Evolutionary conservation across 2,329 filamentous ascomycete species (phyloP), one percentile per base, ranked within the genome.

Genomic region (Phaeosphaeria sp.): DNA sequence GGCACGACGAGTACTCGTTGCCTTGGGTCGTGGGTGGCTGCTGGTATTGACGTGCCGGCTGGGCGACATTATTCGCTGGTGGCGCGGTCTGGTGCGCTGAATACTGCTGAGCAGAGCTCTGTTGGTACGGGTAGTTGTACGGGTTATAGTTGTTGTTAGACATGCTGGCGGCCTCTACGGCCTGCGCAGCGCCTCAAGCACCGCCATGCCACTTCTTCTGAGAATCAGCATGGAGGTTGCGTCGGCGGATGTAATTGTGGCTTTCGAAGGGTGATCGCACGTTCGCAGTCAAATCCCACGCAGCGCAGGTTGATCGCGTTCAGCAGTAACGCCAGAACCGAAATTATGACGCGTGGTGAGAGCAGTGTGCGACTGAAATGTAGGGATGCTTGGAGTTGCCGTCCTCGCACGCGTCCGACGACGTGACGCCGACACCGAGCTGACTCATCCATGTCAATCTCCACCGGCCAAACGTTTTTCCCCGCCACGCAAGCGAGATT

Each of bases 91-190:
- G 67, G 40, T 73, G 68, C 15, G 62, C 56, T 0, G 70, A 55
- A 53, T 75, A 73, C 39, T 69, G 65, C 44, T 69, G 70, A 13
- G 69, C 60, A n/a, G 71, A 64, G 53, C 55, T 71, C 46, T 73
- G 73, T 40, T 71, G 72, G 56, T 71, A 68, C 18, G 59, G 54
- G 50, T 73, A 70, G 13, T 60, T 69, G 52, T 74, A 71, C 6
- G 56, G 49, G n/a, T 64, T 65, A 56, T 74, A 69, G 24, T 69
- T 66, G 49, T 68, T 71, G 3, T 67, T 64, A 2, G 69, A 49
- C 73, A 76, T 76, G 9, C 17, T 36, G 49, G 6, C 45, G 24
- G 3, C 22, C 47, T 49, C 30, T 60, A 65, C 7, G 53, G 43
- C 25, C 25, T 50, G 8, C 15, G 40, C 21, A 44, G 49, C 25